Evolutionary conservation across 1,139 yeast genomes (phyloP).

Genomic region (Magnusiomyces fungicola): DNA sequence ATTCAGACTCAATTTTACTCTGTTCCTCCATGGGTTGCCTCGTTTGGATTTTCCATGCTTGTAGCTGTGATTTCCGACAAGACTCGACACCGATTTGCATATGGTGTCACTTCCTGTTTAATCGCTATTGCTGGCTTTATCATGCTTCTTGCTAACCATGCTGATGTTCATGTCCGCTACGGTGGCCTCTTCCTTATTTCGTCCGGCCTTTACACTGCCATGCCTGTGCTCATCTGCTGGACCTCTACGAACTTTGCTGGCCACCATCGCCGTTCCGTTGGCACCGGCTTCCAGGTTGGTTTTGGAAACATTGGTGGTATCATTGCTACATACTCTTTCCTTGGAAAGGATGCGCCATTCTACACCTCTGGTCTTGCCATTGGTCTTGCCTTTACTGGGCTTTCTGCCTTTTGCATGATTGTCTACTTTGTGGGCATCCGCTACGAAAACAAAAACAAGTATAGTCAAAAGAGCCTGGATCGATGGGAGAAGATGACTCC

Average conservation of each 20-base stretch:
- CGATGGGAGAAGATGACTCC: constrained; percentile 40
- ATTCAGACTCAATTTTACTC: constrained; percentile 60
- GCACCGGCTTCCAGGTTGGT: constrained; percentile 71
- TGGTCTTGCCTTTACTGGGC: constrained; percentile 44
- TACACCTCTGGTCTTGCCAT: constrained; percentile 54
- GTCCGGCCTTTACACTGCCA: constrained; percentile 58
- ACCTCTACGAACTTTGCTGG: constrained; percentile 61
- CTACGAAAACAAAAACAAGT: constrained; percentile 33
- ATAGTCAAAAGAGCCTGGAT: constrained; percentile 30
- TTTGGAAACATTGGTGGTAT: constrained; percentile 83
- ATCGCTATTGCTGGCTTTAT: constrained; percentile 51
- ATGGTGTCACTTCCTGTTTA: constrained; percentile 37
- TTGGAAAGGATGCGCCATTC: constrained; percentile 50
- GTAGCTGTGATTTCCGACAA: constrained; percentile 41
- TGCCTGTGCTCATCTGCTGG: constrained; percentile 76
- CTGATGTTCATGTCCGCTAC: constrained; percentile 42
- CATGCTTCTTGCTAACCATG: constrained; percentile 37
- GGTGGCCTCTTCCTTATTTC: constrained; percentile 68
- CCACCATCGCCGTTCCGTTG: constrained; percentile 62
- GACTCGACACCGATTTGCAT: constrained; percentile 42
- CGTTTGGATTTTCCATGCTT: constrained; percentile 49
- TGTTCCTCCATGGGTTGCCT: constrained; percentile 64
- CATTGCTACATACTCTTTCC: constrained; percentile 57
- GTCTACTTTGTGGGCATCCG: constrained; percentile 38
- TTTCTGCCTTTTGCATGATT: constrained; percentile 43